Evolutionary conservation across 2,329 filamentous ascomycete genomes (phyloP), one percentile per base, ranked within the genome.

Genomic region (Talaromyces islandicus): DNA sequence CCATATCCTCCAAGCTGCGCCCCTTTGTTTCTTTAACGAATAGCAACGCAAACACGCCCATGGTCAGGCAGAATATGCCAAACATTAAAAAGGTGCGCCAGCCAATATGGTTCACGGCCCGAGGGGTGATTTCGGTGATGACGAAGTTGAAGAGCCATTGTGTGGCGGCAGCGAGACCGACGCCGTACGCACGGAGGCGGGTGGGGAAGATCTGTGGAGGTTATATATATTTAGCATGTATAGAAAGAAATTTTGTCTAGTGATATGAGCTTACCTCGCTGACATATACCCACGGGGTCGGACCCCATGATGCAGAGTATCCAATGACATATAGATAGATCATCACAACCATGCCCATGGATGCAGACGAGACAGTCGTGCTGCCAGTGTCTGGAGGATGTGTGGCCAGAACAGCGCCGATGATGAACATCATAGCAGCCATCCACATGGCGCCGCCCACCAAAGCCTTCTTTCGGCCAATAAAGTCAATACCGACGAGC

Each of bases 241-340:
- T 12, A 50, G 2, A 38, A 14, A 29, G 7, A 14, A 14, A n/a
- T 43, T 21, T 17, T 12, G 10, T 14, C 4, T n/a, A n/a, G 41
- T 14, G 29, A 11, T 14, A 10, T 7, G 7, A 19, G 61, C 67
- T 61, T 64, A 71, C 69, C 65, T 73, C 71, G 17, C 68, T 66
- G 14, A 71, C 70, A 60, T 73, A 73, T 2, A 70, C 69, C 72
- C 72, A 75, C 3, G 72, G 71, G 7, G 73, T 64, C 5, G 72
- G 71, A 11, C 71, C 71, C 72, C 71, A 73, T n/a, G 66, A 71
- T 56, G 66, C 67, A 7, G 67, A 69, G 57, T 71, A 71, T 17
- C 69, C 69, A 55, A 71, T 71, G 7, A 70, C 69, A 57, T 81
- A 82, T 5, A 83, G 77, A 68, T 80, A 82, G 56, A 82, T 75